Conservation (phyloP, 1,284 basidiomycete genomes). For the Malassezia sympodialis region DNA sequence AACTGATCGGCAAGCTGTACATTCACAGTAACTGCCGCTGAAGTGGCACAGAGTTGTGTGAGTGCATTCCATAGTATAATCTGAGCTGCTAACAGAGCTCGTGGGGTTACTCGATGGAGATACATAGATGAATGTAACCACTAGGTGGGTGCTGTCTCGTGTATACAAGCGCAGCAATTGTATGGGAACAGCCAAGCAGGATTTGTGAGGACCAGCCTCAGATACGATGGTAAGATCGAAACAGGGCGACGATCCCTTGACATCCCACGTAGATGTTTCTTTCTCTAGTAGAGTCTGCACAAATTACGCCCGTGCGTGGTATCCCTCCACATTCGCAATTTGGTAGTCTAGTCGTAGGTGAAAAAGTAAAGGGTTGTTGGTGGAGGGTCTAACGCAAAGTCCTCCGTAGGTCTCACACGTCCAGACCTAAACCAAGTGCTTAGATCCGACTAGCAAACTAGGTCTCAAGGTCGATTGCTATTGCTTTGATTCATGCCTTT, state of each 20-base stretch:
- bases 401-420: background rate
- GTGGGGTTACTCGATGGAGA: background rate
- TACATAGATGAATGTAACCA: background rate
- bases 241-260: background rate
- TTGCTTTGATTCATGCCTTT: too few species aligned
- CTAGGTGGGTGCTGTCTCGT: background rate
- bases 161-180: background rate
- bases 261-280: background rate
- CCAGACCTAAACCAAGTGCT: background rate
- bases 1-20: conserved; percentile 11
- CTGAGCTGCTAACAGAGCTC: background rate
- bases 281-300: background rate
- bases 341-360: background rate
- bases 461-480: too few species aligned
- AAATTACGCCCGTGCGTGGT: background rate
- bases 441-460: background rate
- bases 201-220: background rate
- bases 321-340: background rate
- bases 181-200: background rate
- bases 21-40: conserved; percentile 10
- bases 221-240: background rate
- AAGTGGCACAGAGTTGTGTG: background rate
- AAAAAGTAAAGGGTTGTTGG: background rate
- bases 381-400: background rate
- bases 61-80: background rate